phyloP scores from a whole-genome alignment of 2,329 filamentous ascomycete species.

The Hymenoscyphus fraxineus region DNA sequence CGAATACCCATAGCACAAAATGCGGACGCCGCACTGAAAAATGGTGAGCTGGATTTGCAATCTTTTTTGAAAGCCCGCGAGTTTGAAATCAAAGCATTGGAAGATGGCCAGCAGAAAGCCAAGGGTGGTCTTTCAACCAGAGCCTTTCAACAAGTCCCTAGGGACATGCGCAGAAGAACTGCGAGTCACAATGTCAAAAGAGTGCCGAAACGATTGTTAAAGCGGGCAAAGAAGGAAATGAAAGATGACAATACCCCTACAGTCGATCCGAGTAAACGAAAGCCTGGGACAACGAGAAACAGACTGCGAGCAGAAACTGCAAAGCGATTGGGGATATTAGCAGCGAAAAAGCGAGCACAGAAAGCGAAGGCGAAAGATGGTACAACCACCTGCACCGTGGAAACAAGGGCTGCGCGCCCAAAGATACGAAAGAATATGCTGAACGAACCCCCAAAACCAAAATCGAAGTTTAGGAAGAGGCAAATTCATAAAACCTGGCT shows the following conservation, averaged over 20 bases:
- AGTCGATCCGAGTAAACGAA: slow-evolving; percentile 61
- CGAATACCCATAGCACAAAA: slow-evolving; percentile 44
- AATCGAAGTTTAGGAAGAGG: slow-evolving; percentile 74
- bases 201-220: slow-evolving; percentile 73
- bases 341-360: slow-evolving; percentile 50
- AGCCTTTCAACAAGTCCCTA: slow-evolving; percentile 88
- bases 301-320: slow-evolving; percentile 72
- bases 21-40: slow-evolving; percentile 41
- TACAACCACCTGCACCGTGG: slow-evolving; percentile 31
- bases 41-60: slow-evolving; percentile 80
- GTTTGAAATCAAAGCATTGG: slow-evolving; percentile 83
- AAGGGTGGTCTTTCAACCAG: slow-evolving; percentile 60
- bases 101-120: slow-evolving; percentile 74
- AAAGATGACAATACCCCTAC: slow-evolving; percentile 85
- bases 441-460: slow-evolving; percentile 58
- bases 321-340: slow-evolving; percentile 63
- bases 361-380: slow-evolving; percentile 33
- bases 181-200: slow-evolving; percentile 94
- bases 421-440: slow-evolving; percentile 69
- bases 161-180: slow-evolving; percentile 77
- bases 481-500: slow-evolving; percentile 90
- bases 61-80: slow-evolving; percentile 81
- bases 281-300: slow-evolving; percentile 53
- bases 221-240: slow-evolving; percentile 70
- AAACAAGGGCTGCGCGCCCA: slow-evolving; percentile 47